These are phyloP conservation scores for Solanum peruvianum DNA, from an alignment of 257 asterid genomes.

Conservation along the genomic window DNA sequence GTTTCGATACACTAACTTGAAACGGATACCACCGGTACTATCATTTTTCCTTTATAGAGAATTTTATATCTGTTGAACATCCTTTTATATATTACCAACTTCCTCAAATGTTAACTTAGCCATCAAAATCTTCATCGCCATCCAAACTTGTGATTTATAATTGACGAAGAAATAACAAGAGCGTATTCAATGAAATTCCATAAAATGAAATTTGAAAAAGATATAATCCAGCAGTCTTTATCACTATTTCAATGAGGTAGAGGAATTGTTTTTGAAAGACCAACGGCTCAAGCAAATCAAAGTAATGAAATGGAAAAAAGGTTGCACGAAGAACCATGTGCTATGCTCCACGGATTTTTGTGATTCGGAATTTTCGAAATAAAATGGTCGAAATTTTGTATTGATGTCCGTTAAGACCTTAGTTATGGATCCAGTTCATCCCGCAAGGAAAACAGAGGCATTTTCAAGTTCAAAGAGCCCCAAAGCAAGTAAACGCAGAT, in stretches of 20 bases:
- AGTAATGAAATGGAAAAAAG: too few species aligned
- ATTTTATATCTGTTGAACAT: background rate
- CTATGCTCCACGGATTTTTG: too few species aligned
- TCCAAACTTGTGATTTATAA: background rate
- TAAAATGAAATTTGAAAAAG: background rate
- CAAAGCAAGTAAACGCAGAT: too few species aligned
- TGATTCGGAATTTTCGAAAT: rapidly evolving
- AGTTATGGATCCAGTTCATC: too few species aligned
- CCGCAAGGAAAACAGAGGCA: too few species aligned
- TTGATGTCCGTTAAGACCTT: too few species aligned
- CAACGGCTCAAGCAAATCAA: background rate
- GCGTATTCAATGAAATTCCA: rapidly evolving
- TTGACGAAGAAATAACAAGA: background rate
- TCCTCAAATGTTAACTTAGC: background rate
- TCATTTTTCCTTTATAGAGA: background rate
- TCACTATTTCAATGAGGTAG: background rate
- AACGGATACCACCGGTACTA: too few species aligned
- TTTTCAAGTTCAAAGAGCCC: too few species aligned
- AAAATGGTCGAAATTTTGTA: too few species aligned
- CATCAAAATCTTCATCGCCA: background rate
- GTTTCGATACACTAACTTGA: too few species aligned
- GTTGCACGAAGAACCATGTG: background rate
- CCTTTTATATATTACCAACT: background rate
- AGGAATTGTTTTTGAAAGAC: rapidly evolving
- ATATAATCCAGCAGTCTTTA: too few species aligned